These are phyloP conservation scores for Lotus japonicus DNA, from an alignment of 306 rosid genomes.

Conservation along the genomic window DNA sequence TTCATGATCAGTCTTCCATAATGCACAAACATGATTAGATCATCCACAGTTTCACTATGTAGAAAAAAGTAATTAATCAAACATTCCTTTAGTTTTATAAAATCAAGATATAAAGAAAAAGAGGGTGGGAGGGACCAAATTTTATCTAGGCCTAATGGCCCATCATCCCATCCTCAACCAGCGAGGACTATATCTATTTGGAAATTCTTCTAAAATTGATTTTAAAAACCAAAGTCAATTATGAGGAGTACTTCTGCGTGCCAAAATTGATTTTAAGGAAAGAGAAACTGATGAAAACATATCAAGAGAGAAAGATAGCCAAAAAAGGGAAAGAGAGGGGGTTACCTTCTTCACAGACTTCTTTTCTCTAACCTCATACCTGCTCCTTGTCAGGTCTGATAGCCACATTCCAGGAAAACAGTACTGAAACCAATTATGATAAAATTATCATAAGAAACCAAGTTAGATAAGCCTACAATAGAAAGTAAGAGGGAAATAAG, in stretches of 20 bases:
- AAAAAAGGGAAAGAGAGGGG: background rate
- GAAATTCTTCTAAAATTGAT: too few species aligned
- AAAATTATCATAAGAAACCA: background rate
- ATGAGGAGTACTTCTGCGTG: too few species aligned
- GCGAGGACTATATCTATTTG: background rate
- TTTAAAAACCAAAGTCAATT: too few species aligned
- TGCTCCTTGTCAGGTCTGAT: conserved; percentile 61
- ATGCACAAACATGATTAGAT: background rate
- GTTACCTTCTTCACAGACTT: conserved; percentile 67
- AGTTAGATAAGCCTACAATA: background rate
- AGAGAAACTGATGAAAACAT: too few species aligned
- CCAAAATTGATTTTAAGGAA: too few species aligned
- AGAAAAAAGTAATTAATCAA: background rate
- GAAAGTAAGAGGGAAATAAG: background rate
- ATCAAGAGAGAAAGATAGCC: background rate
- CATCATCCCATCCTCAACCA: background rate
- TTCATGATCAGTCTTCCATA: too few species aligned
- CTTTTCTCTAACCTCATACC: conserved; percentile 79
- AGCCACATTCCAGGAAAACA: conserved; percentile 83
- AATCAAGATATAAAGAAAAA: background rate
- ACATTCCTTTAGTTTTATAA: background rate
- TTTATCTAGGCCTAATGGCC: background rate
- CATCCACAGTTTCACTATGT: background rate
- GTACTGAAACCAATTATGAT: conserved; percentile 33
- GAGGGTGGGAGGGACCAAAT: background rate